Percentiles rank a stretch among this genome's conserved stretches.
Evolutionary conservation across 108 stramenopile genomes (phyloP).

Genomic region (Skeletonema tropicum): DNA sequence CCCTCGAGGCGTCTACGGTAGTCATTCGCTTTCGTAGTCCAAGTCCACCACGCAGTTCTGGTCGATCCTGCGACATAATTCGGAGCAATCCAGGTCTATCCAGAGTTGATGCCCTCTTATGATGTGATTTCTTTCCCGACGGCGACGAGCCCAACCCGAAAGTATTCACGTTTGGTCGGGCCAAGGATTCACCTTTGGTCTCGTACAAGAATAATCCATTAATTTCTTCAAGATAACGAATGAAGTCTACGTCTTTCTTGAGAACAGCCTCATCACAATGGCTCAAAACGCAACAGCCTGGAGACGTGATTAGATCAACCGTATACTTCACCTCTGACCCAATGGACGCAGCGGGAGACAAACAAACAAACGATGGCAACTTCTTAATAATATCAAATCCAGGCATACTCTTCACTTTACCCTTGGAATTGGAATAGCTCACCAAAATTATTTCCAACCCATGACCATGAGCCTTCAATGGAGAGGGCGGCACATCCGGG

Average conservation of each 20-base stretch:
- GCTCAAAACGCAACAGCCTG: slow-evolving; percentile 80
- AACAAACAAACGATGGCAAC: slow-evolving; percentile 73
- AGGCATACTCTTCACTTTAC: slow-evolving; percentile 72
- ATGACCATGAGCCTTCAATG: slow-evolving; percentile 79
- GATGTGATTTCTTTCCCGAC: slow-evolving; percentile 40
- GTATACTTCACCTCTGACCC: slow-evolving; percentile 78
- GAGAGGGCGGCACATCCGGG: slow-evolving; percentile 75
- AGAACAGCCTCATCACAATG: slow-evolving; percentile 63
- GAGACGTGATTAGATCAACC: slow-evolving; percentile 71
- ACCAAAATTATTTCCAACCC: slow-evolving; percentile 90
- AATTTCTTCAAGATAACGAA: slow-evolving; percentile 84
- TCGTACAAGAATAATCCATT: slow-evolving; percentile 84
- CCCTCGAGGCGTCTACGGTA: slow-evolving; percentile 75
- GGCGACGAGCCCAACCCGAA: slow-evolving; percentile 48
- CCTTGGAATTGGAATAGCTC: slow-evolving; percentile 67
- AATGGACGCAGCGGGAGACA: slow-evolving; percentile 61
- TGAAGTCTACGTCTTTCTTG: slow-evolving; percentile 73
- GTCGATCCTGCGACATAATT: slow-evolving; percentile 74
- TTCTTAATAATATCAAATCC: slow-evolving; percentile 78
- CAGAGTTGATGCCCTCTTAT: slow-evolving; percentile 52
- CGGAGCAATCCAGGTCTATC: slow-evolving; percentile 77
- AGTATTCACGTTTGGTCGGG: slow-evolving; percentile 66
- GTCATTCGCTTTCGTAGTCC: slow-evolving; percentile 72
- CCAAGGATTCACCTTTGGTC: slow-evolving; percentile 65
- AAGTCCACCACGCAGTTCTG: slow-evolving; percentile 59